These are phyloP conservation scores for Globisporangium nagaii DNA, from an alignment of 352 stramenopile species.

Conservation along the genomic window DNA sequence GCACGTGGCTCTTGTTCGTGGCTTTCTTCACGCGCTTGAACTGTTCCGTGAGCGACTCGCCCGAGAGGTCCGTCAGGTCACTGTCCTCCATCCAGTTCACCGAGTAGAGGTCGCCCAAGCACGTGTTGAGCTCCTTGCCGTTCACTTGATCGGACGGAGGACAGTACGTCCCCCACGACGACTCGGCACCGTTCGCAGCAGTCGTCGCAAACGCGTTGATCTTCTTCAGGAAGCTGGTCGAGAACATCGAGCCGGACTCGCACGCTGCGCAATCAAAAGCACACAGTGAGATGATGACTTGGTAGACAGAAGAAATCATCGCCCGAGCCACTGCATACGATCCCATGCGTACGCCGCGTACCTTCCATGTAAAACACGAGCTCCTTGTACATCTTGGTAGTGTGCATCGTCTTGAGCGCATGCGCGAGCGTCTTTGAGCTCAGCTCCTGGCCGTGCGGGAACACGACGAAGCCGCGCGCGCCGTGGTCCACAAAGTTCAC, in stretches of 20 bases:
- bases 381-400: constrained; percentile 86
- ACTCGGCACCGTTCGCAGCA: constrained; percentile 83
- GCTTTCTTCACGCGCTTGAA: constrained; percentile 61
- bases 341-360: constrained; percentile 8
- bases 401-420: constrained; percentile 77
- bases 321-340: too few relatives aligned
- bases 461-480: constrained; percentile 76
- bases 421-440: constrained; percentile 57
- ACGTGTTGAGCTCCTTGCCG: constrained; percentile 66
- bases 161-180: constrained; percentile 88
- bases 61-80: constrained; percentile 72
- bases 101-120: constrained; percentile 86
- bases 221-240: constrained; percentile 55
- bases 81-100: constrained; percentile 92
- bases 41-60: constrained; percentile 75
- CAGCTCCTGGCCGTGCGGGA: constrained; percentile 71
- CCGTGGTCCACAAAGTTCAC: constrained; percentile 93
- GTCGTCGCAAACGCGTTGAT: constrained; percentile 89
- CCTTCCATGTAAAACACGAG: constrained; percentile 90
- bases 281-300: too few relatives aligned
- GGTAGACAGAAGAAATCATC: too few relatives aligned
- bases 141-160: constrained; percentile 72
- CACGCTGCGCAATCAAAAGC: constrained; percentile 44
- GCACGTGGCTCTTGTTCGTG: constrained; percentile 82
- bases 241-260: constrained; percentile 91